Conservation (phyloP, 2,329 filamentous ascomycete genomes). For the Macrophomina phaseolina region DNA sequence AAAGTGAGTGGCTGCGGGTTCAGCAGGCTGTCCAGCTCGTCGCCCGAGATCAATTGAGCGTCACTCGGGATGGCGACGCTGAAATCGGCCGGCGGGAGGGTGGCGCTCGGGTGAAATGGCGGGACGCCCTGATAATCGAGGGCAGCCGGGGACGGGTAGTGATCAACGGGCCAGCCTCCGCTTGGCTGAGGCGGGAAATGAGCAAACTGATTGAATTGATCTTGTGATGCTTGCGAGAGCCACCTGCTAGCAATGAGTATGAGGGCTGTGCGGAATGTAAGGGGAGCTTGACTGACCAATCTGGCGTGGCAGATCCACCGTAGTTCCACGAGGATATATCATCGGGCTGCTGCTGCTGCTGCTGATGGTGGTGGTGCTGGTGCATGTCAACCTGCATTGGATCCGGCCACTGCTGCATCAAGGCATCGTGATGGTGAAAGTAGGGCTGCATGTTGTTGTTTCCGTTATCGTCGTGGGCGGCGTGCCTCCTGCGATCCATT, state of each 20-base stretch:
- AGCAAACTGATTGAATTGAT: background rate
- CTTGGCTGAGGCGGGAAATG: background rate
- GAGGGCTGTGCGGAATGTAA: background rate
- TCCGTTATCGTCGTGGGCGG: background rate
- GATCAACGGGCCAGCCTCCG: constrained; percentile 3
- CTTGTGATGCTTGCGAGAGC: background rate
- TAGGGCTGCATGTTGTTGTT: constrained; percentile 11
- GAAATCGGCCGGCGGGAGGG: background rate
- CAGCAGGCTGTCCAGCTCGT: constrained; percentile 9
- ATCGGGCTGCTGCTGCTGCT: background rate
- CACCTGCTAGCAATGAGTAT: constrained; percentile 18
- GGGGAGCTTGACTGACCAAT: background rate
- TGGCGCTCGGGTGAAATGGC: background rate
- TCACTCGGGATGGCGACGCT: background rate
- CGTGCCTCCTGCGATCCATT: constrained; percentile 2
- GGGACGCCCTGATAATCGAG: constrained; percentile 19
- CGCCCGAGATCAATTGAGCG: constrained; percentile 1
- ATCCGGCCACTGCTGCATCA: constrained; percentile 6
- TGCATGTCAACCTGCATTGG: background rate
- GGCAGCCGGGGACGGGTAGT: background rate
- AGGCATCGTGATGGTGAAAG: background rate
- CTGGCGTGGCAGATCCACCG: background rate
- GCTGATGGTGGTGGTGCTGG: background rate
- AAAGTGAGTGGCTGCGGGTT: background rate
- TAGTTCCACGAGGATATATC: constrained; percentile 8